Evolutionary conservation across 2,329 filamentous ascomycete species (phyloP), one percentile per base, ranked within the genome.

Genomic region (Ustulina deusta): DNA sequence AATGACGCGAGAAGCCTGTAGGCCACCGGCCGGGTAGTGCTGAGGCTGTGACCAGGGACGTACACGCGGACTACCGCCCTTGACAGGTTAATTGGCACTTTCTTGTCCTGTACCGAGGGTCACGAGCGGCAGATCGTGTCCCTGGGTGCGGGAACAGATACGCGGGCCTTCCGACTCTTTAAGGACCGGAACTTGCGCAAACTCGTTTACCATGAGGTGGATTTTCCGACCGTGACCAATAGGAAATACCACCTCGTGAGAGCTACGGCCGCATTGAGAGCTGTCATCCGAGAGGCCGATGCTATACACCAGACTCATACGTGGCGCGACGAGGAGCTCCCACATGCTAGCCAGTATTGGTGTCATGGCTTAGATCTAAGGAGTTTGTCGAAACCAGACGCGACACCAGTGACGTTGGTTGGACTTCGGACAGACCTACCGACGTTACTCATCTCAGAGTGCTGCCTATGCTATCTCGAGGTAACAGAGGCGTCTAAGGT

Each of bases 111-210:
- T 3, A 71, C 71, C 1, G 71, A 74, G 38, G 72, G 73, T 27
- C 66, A 29, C 61, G 74, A 80, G 51, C 89, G 88, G 69, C 96
- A 99, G 78, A 93, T 99, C 67, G 86, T 99, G 68, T 97, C 94
- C 0, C 86, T 99, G 0, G 96, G 96, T 34, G 95, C 96, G 17
- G 96, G 96, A 27, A 97, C 94, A 11, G 96, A 99, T 78, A 98
- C 96, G 6, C 88, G 96, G 17, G 91, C 90, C 67, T 94, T 97
- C 76, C 90, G 93, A 22, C 82, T 97, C 0, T 85, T 92, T 66
- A 80, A 87, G 9, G 78, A 81, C 17, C 78, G 82, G 0, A 61
- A 68, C 6, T 70, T 75, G 5, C 64, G 74, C 15, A 75, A 79
- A 13, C 79, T 97, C 20, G 78, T 91, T 65, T 99, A 98, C 79